Evolutionary conservation across 331 rosid species (phyloP), one percentile per base, ranked within the genome.

Genomic region (Telfairia occidentalis): DNA sequence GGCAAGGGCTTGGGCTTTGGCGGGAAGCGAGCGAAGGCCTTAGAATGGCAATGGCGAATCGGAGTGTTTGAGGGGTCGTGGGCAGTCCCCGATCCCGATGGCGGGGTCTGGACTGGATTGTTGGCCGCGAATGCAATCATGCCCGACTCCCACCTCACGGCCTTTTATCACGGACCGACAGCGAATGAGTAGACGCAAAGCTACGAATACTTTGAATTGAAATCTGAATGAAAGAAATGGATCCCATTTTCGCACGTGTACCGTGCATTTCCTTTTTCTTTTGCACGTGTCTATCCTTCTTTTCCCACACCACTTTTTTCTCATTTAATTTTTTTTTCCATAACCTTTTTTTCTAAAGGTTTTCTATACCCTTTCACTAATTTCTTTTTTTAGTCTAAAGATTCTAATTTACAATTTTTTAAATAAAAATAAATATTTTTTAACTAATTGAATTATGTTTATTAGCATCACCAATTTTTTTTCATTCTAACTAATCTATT

Each of bases 81-180:
- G 23, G 54, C n/a, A 42, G 61, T 48, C 11, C 75, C 74, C 43
- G 74, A 43, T 5, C 74, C 67, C 37, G 77, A 63, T 6, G 78
- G 15, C 11, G 82, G 26, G 84, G 78, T 58, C 15, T 66, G 59
- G 80, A 66, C 42, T 2, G 82, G 83, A 69, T 76, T 57, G 71
- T 53, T 81, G 74, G 80, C 65, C 58, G 81, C 82, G 61, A n/a
- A n/a, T n/a, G n/a, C n/a, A n/a, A 83, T 77, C 90, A 86, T 86
- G 83, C 80, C 80, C 58, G 61, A 9, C 50, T 29, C 19, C 48
- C 40, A 34, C 34, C 46, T 24, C 19, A 10, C 40, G 55, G 73
- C 24, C 2, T 10, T 23, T 24, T 49, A 55, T 18, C 16, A 11
- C 10, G 8, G 1, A 50, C 40, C 1, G n/a, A 38, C 50, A 35